Evolutionary conservation across 495 filamentous ascomycete genomes (phyloP).

Genomic region (Recurvomyces mirabilis): DNA sequence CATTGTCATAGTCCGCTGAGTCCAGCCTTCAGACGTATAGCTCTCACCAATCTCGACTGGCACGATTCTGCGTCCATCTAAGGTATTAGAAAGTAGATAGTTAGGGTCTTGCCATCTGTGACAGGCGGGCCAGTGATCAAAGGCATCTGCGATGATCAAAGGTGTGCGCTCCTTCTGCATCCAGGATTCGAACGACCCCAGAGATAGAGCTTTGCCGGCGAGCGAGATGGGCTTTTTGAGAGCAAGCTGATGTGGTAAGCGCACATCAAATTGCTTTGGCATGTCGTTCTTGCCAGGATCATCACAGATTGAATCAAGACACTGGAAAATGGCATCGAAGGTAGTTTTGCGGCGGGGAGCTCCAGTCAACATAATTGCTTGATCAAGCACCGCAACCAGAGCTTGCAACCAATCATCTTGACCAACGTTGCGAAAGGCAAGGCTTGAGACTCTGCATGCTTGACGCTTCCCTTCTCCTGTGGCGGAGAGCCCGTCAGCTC

Average conservation of each 20-base stretch:
- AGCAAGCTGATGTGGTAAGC: neutral
- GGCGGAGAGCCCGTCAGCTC: neutral
- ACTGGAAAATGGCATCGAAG: constrained; percentile 44
- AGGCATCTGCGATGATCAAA: constrained; percentile 53
- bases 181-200: constrained; percentile 55
- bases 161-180: constrained; percentile 46
- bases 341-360: constrained; percentile 51
- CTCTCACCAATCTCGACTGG: constrained; percentile 82
- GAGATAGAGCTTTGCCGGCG: constrained; percentile 6
- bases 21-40: constrained; percentile 82
- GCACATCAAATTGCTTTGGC: neutral
- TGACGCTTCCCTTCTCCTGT: too few relatives aligned
- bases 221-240: constrained; percentile 14
- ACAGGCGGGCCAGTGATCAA: constrained; percentile 58
- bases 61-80: constrained; percentile 66
- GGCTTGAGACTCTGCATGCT: too few relatives aligned
- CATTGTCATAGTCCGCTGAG: constrained; percentile 71
- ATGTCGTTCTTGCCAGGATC: neutral
- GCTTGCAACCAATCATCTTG: constrained; percentile 27
- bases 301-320: constrained; percentile 31
- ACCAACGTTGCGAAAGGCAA: too few relatives aligned
- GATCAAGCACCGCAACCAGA: constrained; percentile 60
- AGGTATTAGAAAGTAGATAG: constrained; percentile 66
- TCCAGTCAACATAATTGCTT: constrained; percentile 72
- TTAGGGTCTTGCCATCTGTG: constrained; percentile 58